A percentile compares a stretch with the other conserved stretches of the same genome.
Evolutionary conservation across 495 filamentous ascomycete species (phyloP).

Genomic region (Podospora conica): DNA sequence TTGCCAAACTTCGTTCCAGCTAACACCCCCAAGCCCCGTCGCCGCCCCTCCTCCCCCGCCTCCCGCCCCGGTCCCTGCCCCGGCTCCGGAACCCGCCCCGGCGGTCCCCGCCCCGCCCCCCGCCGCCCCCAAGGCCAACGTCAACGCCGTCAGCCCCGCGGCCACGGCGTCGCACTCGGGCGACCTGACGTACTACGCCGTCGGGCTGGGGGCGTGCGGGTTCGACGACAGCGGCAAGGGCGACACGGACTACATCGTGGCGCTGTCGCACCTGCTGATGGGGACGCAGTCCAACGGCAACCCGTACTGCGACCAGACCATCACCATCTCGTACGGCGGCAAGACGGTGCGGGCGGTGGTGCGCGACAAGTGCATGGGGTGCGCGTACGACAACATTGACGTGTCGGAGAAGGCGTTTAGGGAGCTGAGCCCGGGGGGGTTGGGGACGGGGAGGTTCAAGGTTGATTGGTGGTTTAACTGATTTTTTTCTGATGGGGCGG

Average conservation of each 20-base stretch:
- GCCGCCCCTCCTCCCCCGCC: background rate
- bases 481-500: background rate
- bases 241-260: slow-evolving; percentile 37
- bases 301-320: slow-evolving; percentile 58
- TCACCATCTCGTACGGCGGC: slow-evolving; percentile 53
- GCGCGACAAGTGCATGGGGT: slow-evolving; percentile 73
- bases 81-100: slow-evolving; percentile 4
- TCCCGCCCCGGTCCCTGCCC: slow-evolving; percentile 3
- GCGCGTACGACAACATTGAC: slow-evolving; percentile 41
- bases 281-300: slow-evolving; percentile 48
- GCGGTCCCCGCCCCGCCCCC: slow-evolving; percentile 4
- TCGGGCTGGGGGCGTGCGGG: slow-evolving; percentile 43
- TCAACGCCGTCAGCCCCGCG: slow-evolving; percentile 14
- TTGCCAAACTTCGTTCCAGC: background rate
- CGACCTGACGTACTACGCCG: slow-evolving; percentile 43
- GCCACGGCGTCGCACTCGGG: slow-evolving; percentile 26
- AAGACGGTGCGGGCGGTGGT: slow-evolving; percentile 51
- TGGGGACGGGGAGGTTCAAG: slow-evolving; percentile 29
- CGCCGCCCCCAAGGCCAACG: slow-evolving; percentile 1
- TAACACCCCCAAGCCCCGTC: background rate
- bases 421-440: slow-evolving; percentile 26
- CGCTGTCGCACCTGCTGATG: slow-evolving; percentile 35
- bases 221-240: slow-evolving; percentile 38
- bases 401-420: slow-evolving; percentile 42
- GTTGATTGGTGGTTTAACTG: slow-evolving; percentile 40